Conservation (phyloP, 2,329 filamentous ascomycete species). For the Diaporthe ilicicola region DNA sequence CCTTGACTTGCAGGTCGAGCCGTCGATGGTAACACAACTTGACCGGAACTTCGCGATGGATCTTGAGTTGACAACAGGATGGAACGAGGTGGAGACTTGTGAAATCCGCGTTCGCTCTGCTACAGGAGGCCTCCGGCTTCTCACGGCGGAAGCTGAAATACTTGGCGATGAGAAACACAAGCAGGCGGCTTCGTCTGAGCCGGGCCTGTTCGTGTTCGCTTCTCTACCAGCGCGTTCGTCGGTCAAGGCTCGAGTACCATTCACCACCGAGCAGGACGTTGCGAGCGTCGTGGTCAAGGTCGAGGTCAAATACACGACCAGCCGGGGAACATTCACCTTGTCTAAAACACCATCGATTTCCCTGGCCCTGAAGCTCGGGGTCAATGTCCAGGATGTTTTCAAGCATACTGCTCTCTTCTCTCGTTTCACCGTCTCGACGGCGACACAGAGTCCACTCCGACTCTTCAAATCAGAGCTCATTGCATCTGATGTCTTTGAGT, state of each 20-base stretch:
- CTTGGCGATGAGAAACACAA: conserved; percentile 51
- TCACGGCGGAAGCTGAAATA: conserved; percentile 67
- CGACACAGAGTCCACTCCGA: conserved; percentile 76
- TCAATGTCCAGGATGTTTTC: conserved; percentile 97
- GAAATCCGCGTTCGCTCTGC: conserved; percentile 70
- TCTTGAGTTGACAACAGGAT: conserved; percentile 75
- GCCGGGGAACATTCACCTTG: conserved; percentile 71
- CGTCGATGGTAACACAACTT: conserved; percentile 78
- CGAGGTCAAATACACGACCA: conserved; percentile 79
- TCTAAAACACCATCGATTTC: conserved; percentile 70
- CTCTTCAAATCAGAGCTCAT: conserved; percentile 76
- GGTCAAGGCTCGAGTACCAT: conserved; percentile 76
- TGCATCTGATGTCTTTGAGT: conserved; percentile 73
- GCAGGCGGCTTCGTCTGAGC: conserved; percentile 55
- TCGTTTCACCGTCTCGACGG: conserved; percentile 88
- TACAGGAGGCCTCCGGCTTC: conserved; percentile 71
- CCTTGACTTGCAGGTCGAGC: conserved; percentile 72
- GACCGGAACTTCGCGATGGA: conserved; percentile 82
- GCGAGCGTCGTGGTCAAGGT: conserved; percentile 75
- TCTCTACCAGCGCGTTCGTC: conserved; percentile 53
- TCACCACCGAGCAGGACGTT: conserved; percentile 82
- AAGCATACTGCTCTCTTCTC: conserved; percentile 85
- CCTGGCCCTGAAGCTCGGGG: conserved; percentile 83
- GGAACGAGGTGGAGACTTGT: conserved; percentile 71
- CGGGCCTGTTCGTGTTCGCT: conserved; percentile 61